phyloP scores from a whole-genome alignment of 176 grass and related monocot species.

The Hsuehochloa calcarea region DNA sequence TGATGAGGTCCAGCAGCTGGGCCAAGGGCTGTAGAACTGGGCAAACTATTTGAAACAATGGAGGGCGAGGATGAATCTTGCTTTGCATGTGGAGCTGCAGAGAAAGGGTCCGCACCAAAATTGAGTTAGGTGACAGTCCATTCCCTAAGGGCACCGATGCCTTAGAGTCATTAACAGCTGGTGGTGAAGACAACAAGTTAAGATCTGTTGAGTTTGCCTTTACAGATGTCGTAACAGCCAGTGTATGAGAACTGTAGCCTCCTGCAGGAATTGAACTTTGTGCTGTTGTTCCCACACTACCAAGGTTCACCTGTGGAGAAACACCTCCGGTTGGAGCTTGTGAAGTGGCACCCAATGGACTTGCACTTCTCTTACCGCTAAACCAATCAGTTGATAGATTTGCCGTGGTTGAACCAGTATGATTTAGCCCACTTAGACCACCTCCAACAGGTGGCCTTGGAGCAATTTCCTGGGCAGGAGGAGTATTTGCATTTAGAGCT shows the following conservation, averaged over 20 bases:
- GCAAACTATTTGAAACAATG: constrained; percentile 38
- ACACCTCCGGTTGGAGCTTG: constrained; percentile 57
- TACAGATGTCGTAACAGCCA: constrained; percentile 4
- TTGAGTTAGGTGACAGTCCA: constrained; percentile 56
- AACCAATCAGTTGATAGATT: constrained; percentile 90
- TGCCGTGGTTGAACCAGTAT: constrained; percentile 41
- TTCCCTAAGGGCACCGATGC: constrained; percentile 57
- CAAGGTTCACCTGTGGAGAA: constrained; percentile 48
- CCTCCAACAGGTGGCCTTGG: constrained; percentile 42
- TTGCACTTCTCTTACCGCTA: constrained; percentile 59
- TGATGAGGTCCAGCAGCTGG: constrained; percentile 48
- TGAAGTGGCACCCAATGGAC: constrained; percentile 42
- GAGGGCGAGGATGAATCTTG: constrained; percentile 49
- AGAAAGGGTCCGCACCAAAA: constrained; percentile 51
- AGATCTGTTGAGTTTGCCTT: constrained; percentile 32
- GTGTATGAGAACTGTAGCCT: constrained; percentile 32
- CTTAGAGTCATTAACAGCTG: constrained; percentile 58
- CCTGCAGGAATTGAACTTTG: constrained; percentile 39
- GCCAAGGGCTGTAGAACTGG: constrained; percentile 34
- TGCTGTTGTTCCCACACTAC: constrained; percentile 41
- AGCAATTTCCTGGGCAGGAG: constrained; percentile 35
- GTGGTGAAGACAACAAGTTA: constrained; percentile 45
- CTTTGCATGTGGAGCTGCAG: constrained; percentile 40
- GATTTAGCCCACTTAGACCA: constrained; percentile 37
- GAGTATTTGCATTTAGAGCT: constrained; percentile 38